Base-by-base conservation (phyloP, 345 rosid genomes). In the Leavenworthia alabamica region DNA sequence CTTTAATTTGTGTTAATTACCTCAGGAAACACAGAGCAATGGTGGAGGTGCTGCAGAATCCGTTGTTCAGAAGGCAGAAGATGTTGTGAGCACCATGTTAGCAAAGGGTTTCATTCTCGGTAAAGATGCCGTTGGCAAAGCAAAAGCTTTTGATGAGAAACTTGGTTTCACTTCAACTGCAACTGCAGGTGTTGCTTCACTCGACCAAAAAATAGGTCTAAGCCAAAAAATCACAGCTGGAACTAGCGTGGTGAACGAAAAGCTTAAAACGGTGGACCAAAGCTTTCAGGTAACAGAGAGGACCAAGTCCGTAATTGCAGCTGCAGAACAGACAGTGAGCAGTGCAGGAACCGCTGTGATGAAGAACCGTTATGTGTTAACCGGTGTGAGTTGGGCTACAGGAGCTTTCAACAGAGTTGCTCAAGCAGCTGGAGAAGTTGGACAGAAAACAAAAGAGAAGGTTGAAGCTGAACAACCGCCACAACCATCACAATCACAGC, bases 241-340 rank as follows among this genome's bases (percentile, higher is more conserved):
- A 69, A 86, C 96, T 24, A 74, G 81, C 59, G 52, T 85, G 39
- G 87, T 91, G 68, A 80, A 85, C 44, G 95, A 86, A 62, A 91
- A 83, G 76, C 86, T 86, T 50, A 82, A 75, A 56, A 90, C 85
- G 59, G 75, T 88, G 82, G 98, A 91, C 65, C 87, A 88, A 66
- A 91, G 83, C 71, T 91, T 79, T 66, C 98, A 88, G 80, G 95
- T 91, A 28, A 62, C 98, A 7, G 96, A 91, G 83, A 86, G 84
- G 77, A 88, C 98, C 24, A 91, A 84, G 75, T 72, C 84, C n/a
- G 96, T 86, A 10, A 73, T 75, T 61, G 81, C 98, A 16, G 77
- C 81, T 59, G 96, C 98, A 0, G 98, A 89, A 81, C 90, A 88
- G 77, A 82, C 88, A 7, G 92, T 88, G 40, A 82, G 90, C 67